Percentiles rank a stretch among this genome's conserved stretches.
These are phyloP conservation scores for Saccharata proteae DNA, from an alignment of 2,329 filamentous ascomycete species.

Conservation along the genomic window DNA sequence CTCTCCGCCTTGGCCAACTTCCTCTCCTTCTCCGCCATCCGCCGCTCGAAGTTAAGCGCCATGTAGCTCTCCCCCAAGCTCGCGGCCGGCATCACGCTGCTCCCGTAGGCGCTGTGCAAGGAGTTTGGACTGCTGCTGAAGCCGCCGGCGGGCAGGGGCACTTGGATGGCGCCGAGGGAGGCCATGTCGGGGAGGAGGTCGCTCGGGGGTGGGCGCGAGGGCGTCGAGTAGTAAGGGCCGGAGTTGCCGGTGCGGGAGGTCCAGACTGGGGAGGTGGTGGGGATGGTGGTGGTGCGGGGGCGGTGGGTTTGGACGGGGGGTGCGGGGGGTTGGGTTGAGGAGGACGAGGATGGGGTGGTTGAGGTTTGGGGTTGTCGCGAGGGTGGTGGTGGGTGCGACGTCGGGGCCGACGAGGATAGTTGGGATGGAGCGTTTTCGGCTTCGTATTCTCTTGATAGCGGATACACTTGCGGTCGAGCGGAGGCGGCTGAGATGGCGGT, in stretches of 20 bases:
- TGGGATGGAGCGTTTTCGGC: too few relatives aligned
- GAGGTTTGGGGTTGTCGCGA: too few relatives aligned
- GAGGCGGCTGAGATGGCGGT: too few relatives aligned
- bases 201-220: slow-evolving; percentile 4
- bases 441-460: too few relatives aligned
- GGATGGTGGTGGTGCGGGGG: too few relatives aligned
- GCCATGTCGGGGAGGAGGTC: slow-evolving; percentile 1
- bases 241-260: slow-evolving; percentile 7
- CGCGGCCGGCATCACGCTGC: slow-evolving; percentile 1
- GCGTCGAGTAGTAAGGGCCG: slow-evolving; percentile 7
- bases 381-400: too few relatives aligned
- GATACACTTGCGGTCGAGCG: too few relatives aligned
- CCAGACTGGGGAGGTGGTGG: too few relatives aligned
- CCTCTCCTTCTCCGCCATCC: slow-evolving; percentile 6
- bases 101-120: slow-evolving; percentile 1
- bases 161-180: slow-evolving; percentile 6
- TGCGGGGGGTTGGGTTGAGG: too few relatives aligned
- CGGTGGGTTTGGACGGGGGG: too few relatives aligned
- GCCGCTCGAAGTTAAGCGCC: slow-evolving; percentile 8
- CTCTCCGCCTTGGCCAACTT: slow-evolving; percentile 1
- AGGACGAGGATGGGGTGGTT: too few relatives aligned
- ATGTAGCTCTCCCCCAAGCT: slow-evolving; percentile 7
- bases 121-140: slow-evolving; percentile 6
- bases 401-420: too few relatives aligned
- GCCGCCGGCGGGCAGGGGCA: slow-evolving; percentile 7